These are phyloP conservation scores for Lumnitzera racemosa DNA, from an alignment of 345 rosid species.

Conservation along the genomic window DNA sequence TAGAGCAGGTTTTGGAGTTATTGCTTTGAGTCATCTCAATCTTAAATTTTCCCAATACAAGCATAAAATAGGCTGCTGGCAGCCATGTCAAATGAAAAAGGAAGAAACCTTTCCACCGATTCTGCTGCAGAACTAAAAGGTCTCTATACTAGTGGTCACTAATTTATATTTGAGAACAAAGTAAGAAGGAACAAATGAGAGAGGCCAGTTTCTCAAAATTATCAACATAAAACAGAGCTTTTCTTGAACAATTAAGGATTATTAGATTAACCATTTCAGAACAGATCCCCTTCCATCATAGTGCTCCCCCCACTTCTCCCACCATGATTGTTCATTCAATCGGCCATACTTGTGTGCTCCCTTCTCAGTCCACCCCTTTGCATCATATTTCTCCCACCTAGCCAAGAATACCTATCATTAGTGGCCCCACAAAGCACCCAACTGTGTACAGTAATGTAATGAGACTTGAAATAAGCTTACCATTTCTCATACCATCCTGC, in stretches of 20 bases:
- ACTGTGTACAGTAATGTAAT: background rate
- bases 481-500: slow-evolving; percentile 99
- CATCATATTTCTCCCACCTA: slow-evolving; percentile 99
- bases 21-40: too few relatives aligned
- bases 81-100: background rate
- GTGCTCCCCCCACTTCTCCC: slow-evolving; percentile 99
- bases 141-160: too few relatives aligned
- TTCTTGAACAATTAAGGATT: background rate
- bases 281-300: slow-evolving; percentile 98
- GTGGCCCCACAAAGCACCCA: background rate
- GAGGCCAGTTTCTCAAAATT: background rate
- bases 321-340: slow-evolving; percentile 97
- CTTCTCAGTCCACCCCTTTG: slow-evolving; percentile 98
- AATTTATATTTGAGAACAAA: too few relatives aligned
- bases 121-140: background rate
- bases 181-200: too few relatives aligned
- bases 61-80: too few relatives aligned
- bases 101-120: background rate
- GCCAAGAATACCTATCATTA: slow-evolving; percentile 8
- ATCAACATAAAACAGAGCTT: background rate
- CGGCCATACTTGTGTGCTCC: slow-evolving; percentile 97
- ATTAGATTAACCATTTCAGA: slow-evolving; percentile 68
- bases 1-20: too few relatives aligned
- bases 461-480: slow-evolving; percentile 31
- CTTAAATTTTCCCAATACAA: too few relatives aligned